phyloP scores from a whole-genome alignment of 768 basidiomycete species.

The Infundibulicybe gibba region DNA sequence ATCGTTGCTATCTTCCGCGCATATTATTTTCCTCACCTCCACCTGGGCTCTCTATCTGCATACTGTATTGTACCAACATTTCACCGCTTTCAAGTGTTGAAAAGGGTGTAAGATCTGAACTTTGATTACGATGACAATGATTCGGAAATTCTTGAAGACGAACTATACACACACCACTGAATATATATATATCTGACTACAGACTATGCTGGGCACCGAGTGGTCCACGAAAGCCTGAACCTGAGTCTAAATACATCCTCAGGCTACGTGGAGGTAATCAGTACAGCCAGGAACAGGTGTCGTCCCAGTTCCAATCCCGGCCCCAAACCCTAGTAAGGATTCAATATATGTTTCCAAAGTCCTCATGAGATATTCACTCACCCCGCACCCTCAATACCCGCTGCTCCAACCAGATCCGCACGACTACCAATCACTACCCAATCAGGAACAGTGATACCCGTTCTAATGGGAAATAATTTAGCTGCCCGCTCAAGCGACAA shows the following conservation, averaged over 20 bases:
- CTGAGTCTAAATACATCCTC: too few species aligned
- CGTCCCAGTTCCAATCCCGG: constrained; percentile 40
- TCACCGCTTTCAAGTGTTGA: constrained; percentile 54
- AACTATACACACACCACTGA: too few species aligned
- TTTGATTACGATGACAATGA: neutral
- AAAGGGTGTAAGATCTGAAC: constrained; percentile 19
- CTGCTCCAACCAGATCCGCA: constrained; percentile 60
- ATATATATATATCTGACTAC: too few species aligned
- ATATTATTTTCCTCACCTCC: constrained; percentile 70
- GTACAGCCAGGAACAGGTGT: constrained; percentile 45
- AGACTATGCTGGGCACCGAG: too few species aligned
- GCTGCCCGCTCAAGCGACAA: constrained; percentile 62
- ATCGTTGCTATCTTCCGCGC: constrained; percentile 78
- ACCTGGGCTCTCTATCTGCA: constrained; percentile 61
- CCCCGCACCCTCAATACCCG: constrained; percentile 78
- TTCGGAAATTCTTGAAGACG: too few species aligned
- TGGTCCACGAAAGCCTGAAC: too few species aligned
- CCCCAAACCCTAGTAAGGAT: constrained; percentile 17
- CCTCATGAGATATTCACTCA: constrained; percentile 25
- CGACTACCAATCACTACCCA: constrained; percentile 63
- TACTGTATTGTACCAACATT: constrained; percentile 87
- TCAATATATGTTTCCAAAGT: constrained; percentile 1
- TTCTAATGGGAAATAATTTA: constrained; percentile 81
- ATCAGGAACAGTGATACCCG: constrained; percentile 72
- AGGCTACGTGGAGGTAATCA: too few species aligned